A percentile compares a stretch with the other conserved stretches of the same genome.
Evolutionary conservation across 1,284 basidiomycete species (phyloP).

Genomic region (Trichosporon sp.): DNA sequence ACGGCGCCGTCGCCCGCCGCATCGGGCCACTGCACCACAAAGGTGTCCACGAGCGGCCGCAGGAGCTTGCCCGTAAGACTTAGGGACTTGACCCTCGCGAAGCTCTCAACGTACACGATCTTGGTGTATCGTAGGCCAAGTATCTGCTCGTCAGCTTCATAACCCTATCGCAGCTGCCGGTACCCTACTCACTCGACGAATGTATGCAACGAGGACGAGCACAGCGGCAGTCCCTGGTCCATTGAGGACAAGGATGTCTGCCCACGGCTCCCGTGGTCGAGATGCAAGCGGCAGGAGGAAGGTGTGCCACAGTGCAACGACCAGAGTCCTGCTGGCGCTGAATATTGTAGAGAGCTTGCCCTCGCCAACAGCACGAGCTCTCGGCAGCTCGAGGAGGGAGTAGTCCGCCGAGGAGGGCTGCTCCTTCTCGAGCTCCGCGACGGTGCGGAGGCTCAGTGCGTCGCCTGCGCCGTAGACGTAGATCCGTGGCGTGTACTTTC

Average conservation of each 20-base stretch:
- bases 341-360: constrained; percentile 61
- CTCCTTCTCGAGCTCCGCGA: constrained; percentile 57
- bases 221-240: constrained; percentile 92
- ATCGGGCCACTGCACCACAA: constrained; percentile 80
- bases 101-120: constrained; percentile 88
- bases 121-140: constrained; percentile 66
- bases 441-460: constrained; percentile 49
- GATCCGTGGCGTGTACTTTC: constrained; percentile 66
- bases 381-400: constrained; percentile 62
- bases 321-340: constrained; percentile 60
- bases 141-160: constrained; percentile 58
- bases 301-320: constrained; percentile 56
- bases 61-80: constrained; percentile 82
- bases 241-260: constrained; percentile 81
- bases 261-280: constrained; percentile 49
- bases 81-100: constrained; percentile 76
- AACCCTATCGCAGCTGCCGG: no score
- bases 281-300: constrained; percentile 53
- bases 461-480: constrained; percentile 85
- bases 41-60: constrained; percentile 73
- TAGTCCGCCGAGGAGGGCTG: constrained; percentile 33
- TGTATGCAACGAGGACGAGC: constrained; percentile 65
- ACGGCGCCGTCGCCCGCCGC: constrained; percentile 42
- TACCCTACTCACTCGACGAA: constrained; percentile 61
- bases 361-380: constrained; percentile 80